Evolutionary conservation across 139 green algal species (phyloP).

Genomic region (Limnomonas spitsbergensis): DNA sequence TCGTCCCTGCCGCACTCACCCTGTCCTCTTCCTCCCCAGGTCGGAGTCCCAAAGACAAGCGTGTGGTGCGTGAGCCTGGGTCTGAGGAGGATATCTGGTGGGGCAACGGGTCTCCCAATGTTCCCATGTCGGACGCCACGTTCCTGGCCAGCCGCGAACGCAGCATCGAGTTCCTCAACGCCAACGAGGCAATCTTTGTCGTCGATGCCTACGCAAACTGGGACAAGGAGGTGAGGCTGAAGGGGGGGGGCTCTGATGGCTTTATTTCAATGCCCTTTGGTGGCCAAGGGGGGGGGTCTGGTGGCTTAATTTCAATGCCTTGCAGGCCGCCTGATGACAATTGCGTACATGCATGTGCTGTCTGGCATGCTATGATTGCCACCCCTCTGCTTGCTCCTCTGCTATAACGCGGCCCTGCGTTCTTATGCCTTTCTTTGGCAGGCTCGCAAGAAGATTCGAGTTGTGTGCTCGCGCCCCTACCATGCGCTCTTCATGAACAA

Average conservation of each 20-base stretch:
- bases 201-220: slow-evolving; percentile 87
- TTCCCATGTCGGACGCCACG: slow-evolving; percentile 34
- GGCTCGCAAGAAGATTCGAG: slow-evolving; percentile 65
- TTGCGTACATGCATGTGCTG: too few relatives aligned
- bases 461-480: slow-evolving; percentile 86
- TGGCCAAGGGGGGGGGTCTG: too few relatives aligned
- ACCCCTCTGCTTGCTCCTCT: too few relatives aligned
- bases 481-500: slow-evolving; percentile 97
- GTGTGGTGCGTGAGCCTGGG: slow-evolving; percentile 76
- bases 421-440: too few relatives aligned
- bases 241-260: too few relatives aligned
- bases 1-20: too few relatives aligned
- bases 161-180: slow-evolving; percentile 89
- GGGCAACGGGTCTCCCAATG: slow-evolving; percentile 43
- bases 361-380: too few relatives aligned
- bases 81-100: slow-evolving; percentile 85
- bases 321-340: too few relatives aligned
- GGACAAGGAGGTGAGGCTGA: slow-evolving; percentile 48
- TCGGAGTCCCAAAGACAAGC: slow-evolving; percentile 89
- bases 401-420: too few relatives aligned
- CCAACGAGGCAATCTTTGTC: slow-evolving; percentile 74
- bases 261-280: too few relatives aligned
- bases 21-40: slow-evolving; percentile 41
- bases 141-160: slow-evolving; percentile 31
- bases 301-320: too few relatives aligned